These are phyloP conservation scores for Plasmodium blacklocki DNA, from an alignment of 169 alveolate species.

Conservation along the genomic window DNA sequence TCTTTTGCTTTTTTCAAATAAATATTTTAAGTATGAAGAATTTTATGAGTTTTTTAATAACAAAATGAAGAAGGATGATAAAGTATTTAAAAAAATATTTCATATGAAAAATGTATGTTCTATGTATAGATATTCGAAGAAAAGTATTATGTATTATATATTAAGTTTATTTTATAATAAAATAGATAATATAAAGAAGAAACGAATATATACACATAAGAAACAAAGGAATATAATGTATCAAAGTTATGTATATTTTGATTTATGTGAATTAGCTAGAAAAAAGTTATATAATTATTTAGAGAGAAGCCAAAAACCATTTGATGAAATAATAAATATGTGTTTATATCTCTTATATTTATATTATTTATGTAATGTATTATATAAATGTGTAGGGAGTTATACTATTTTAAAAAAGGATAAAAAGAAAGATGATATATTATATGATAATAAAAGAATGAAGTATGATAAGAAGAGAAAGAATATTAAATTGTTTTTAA, in stretches of 20 bases:
- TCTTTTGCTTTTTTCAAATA: constrained; percentile 15
- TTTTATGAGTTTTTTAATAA: constrained; percentile 14
- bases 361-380: constrained; percentile 15
- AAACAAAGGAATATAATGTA: background rate
- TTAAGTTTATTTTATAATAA: constrained; percentile 20
- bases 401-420: background rate
- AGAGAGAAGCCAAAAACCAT: constrained; percentile 8
- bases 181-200: background rate
- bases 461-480: background rate
- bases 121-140: background rate
- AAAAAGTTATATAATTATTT: constrained; percentile 22
- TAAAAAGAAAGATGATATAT: background rate
- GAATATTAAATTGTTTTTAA: background rate
- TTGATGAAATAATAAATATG: constrained; percentile 32
- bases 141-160: constrained; percentile 9
- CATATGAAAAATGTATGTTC: background rate
- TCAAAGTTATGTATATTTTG: background rate
- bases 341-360: constrained; percentile 38
- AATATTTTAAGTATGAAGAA: constrained; percentile 28
- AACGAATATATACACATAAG: no score
- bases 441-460: background rate
- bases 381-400: background rate
- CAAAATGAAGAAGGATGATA: constrained; percentile 9
- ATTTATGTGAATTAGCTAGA: constrained; percentile 7
- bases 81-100: background rate